Base-by-base conservation (phyloP, 2,329 filamentous ascomycete species). In the Stenocarpella maydis region DNA sequence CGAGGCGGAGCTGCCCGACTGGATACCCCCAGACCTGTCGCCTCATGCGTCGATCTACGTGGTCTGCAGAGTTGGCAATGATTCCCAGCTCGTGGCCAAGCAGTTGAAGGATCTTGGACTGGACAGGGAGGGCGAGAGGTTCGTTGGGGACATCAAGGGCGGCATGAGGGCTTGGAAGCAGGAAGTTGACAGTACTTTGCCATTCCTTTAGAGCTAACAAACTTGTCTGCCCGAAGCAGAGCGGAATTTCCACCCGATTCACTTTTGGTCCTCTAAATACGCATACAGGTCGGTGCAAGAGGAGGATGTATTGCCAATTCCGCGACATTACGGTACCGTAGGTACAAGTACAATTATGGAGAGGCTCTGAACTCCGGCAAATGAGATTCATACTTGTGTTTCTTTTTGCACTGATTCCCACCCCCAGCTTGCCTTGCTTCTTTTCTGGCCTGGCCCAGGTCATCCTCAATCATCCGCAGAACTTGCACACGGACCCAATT, bases 11-110 rank as follows among this genome's bases (percentile, higher is more conserved):
- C 14, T 37, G 24, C 65, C 54, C 0, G 68, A 70, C 26, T 72
- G 71, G 71, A 19, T 72, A 9, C 71, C 71, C 12, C 9, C 24
- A n/a, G 76, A 80, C 1, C 45, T 85, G 0, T 71, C 79, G 0
- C 71, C 75, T 1, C 79, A 86, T 39, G 82, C 83, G 2, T 86
- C 90, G 0, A 88, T 96, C 26, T 92, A 92, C 70, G 81, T 94
- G 0, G 84, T 96, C 0, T 96, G 93, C 73, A 85, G 92, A 37
- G 83, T 92, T 1, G 93, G 93, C 0, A 93, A 95, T 72, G 92
- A 96, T 77, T 95, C 92, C 14, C 93, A 95, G 76, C 74, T 93
- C 24, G 89, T 90, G 0, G 86, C 89, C 0, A 86, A 83, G 73
- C 90, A 88, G 74, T 81, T 95, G 68, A 90, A 91, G 74, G 87